phyloP scores from a whole-genome alignment of 1,284 basidiomycete genomes.

The Apiotrichum domesticum region DNA sequence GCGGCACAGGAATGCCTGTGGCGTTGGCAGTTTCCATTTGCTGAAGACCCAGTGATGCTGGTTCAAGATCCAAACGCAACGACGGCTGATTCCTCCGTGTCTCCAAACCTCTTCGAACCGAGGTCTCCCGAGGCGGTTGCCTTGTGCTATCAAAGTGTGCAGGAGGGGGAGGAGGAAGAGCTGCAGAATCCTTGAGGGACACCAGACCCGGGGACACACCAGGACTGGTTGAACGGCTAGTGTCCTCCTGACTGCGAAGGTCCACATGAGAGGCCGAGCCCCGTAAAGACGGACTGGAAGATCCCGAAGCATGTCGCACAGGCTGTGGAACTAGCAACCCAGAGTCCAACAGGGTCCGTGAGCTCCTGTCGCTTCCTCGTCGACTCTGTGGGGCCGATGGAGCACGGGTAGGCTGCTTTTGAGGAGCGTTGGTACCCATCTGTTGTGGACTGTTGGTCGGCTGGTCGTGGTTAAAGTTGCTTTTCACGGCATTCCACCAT shows the following conservation, averaged over 20 bases:
- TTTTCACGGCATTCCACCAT: slow-evolving; percentile 50
- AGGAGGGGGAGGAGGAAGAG: slow-evolving; percentile 12
- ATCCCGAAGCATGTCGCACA: slow-evolving; percentile 21
- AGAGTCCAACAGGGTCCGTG: slow-evolving; percentile 7
- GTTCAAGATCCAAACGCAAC: slow-evolving; percentile 43
- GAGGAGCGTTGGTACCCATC: slow-evolving; percentile 7
- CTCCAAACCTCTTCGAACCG: slow-evolving; percentile 23
- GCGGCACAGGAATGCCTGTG: neutral
- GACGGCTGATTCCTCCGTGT: slow-evolving; percentile 40
- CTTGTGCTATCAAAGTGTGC: neutral
- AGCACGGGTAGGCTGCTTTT: slow-evolving; percentile 13
- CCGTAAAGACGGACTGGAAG: slow-evolving; percentile 23
- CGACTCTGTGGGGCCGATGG: slow-evolving; percentile 36
- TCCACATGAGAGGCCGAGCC: slow-evolving; percentile 30
- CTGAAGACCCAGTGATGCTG: slow-evolving; percentile 20
- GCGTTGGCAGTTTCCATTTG: neutral
- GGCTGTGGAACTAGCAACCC: slow-evolving; percentile 23
- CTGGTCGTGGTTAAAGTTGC: slow-evolving; percentile 40
- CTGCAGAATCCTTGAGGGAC: neutral
- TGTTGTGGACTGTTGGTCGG: neutral
- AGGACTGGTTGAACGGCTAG: neutral
- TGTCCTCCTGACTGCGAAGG: slow-evolving; percentile 15
- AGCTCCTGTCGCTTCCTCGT: slow-evolving; percentile 25
- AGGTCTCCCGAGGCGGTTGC: neutral
- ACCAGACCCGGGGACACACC: neutral